These are phyloP conservation scores for Furcasterigmium sp. DNA, from an alignment of 2,329 filamentous ascomycete species.

Conservation along the genomic window DNA sequence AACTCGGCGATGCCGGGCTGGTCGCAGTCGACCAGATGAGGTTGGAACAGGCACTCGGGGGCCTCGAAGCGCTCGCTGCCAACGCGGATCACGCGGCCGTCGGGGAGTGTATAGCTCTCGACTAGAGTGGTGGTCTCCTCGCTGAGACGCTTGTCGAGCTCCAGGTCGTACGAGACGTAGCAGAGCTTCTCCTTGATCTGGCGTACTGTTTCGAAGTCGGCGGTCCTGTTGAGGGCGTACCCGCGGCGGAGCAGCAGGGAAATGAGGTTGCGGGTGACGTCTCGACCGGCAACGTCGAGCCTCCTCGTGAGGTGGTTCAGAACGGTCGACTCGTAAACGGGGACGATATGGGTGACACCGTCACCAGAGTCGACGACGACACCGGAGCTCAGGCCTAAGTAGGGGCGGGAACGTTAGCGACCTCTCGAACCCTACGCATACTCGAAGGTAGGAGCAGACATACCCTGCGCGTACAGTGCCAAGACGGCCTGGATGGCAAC, in stretches of 20 bases:
- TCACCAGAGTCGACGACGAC: conserved; percentile 99
- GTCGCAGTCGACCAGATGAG: conserved; percentile 94
- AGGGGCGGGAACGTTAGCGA: conserved; percentile 3
- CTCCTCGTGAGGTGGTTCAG: conserved; percentile 93
- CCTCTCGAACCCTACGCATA: neutral
- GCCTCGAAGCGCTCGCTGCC: conserved; percentile 97
- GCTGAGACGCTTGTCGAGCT: conserved; percentile 90
- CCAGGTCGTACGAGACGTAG: conserved; percentile 97
- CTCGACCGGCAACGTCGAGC: conserved; percentile 90
- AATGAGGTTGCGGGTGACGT: conserved; percentile 98
- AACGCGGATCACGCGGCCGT: conserved; percentile 92
- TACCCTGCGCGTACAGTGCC: conserved; percentile 93
- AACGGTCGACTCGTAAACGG: conserved; percentile 96
- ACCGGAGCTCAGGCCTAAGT: conserved; percentile 72
- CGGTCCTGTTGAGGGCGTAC: conserved; percentile 95
- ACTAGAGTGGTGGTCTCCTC: conserved; percentile 97
- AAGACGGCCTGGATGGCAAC: conserved; percentile 97
- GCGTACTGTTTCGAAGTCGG: conserved; percentile 97
- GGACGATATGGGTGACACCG: conserved; percentile 96
- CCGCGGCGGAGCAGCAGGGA: conserved; percentile 87
- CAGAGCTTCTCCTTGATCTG: conserved; percentile 99
- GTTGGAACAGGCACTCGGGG: conserved; percentile 97
- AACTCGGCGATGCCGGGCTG: conserved; percentile 96
- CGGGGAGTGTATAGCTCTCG: conserved; percentile 94
- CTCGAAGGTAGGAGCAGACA: conserved; percentile 14